Evolutionary conservation across 1,284 basidiomycete genomes (phyloP).

Genomic region (Papiliotrema laurentii): DNA sequence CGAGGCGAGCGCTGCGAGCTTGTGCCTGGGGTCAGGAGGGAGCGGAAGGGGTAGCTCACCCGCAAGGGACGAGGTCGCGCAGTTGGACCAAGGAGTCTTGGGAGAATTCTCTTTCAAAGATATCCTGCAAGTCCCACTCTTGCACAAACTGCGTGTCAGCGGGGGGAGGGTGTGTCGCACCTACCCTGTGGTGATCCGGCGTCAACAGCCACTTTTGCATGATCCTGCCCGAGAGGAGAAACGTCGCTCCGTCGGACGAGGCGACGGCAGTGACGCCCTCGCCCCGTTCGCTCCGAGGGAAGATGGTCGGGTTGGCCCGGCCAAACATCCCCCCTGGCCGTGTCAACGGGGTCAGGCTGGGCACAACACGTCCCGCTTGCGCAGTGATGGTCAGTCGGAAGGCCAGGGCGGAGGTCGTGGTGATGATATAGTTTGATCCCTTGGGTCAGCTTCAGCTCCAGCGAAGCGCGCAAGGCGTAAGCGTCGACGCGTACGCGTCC

Average conservation of each 20-base stretch:
- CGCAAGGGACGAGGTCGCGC: conserved; percentile 32
- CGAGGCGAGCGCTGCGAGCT: conserved; percentile 38
- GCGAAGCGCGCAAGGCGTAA: background rate
- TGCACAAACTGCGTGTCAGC: conserved; percentile 23
- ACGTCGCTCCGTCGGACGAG: conserved; percentile 16
- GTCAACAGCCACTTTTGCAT: conserved; percentile 40
- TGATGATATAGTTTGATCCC: conserved; percentile 38
- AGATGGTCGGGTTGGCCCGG: conserved; percentile 28
- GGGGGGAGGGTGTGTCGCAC: background rate
- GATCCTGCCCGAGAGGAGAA: conserved; percentile 31
- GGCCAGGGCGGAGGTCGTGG: conserved; percentile 41
- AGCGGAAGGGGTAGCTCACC: conserved; percentile 10
- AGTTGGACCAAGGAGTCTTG: conserved; percentile 34
- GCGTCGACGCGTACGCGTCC: too few species aligned
- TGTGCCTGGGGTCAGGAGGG: conserved; percentile 12
- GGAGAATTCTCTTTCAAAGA: conserved; percentile 24
- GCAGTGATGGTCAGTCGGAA: conserved; percentile 38
- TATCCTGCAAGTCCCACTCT: conserved; percentile 35
- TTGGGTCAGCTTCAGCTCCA: conserved; percentile 7
- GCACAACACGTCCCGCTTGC: conserved; percentile 33
- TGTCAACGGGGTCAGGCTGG: conserved; percentile 32
- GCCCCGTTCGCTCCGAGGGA: conserved; percentile 24
- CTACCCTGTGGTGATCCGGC: conserved; percentile 27
- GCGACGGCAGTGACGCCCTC: conserved; percentile 30
- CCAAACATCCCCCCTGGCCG: conserved; percentile 40